Percentiles rank a stretch among this genome's conserved stretches.
Conservation (phyloP, 257 asterid species). For the Verbena officinalis region DNA sequence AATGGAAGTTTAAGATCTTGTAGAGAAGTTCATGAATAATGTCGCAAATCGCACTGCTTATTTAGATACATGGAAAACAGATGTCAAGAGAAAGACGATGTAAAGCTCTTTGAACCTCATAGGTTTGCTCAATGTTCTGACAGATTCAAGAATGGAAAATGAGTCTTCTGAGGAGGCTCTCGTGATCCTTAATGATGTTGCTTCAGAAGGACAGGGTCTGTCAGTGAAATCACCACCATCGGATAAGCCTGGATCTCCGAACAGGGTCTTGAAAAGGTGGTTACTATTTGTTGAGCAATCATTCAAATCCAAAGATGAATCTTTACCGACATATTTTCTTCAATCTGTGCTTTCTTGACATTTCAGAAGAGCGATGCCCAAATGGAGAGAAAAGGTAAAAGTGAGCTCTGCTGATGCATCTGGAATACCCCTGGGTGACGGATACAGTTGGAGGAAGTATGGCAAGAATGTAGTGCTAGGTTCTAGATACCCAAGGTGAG, state of each 20-base stretch:
- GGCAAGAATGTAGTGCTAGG: neutral
- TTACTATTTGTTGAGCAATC: neutral
- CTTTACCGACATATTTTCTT: constrained; percentile 13
- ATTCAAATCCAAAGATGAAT: neutral
- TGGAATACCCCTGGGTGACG: constrained; percentile 4
- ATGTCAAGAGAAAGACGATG: constrained; percentile 1
- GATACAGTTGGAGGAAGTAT: constrained; percentile 29
- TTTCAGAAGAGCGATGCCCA: constrained; percentile 1
- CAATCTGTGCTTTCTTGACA: constrained; percentile 18
- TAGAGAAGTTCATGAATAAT: neutral
- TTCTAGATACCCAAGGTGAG: constrained; percentile 29
- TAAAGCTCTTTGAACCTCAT: neutral
- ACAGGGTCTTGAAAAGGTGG: constrained; percentile 8
- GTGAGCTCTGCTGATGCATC: neutral
- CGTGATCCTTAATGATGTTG: constrained; percentile 24
- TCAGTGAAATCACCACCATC: constrained; percentile 1
- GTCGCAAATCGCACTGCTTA: neutral
- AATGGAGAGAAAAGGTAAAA: neutral
- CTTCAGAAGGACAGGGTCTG: constrained; percentile 26
- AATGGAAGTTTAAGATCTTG: neutral
- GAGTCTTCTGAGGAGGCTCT: constrained; percentile 35
- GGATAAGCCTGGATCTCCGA: constrained; percentile 13
- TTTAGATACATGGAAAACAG: neutral
- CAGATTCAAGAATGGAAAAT: constrained; percentile 23
- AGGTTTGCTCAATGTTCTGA: neutral